phyloP scores from a whole-genome alignment of 2,329 filamentous ascomycete species.

The Harringtonia lauricola region DNA sequence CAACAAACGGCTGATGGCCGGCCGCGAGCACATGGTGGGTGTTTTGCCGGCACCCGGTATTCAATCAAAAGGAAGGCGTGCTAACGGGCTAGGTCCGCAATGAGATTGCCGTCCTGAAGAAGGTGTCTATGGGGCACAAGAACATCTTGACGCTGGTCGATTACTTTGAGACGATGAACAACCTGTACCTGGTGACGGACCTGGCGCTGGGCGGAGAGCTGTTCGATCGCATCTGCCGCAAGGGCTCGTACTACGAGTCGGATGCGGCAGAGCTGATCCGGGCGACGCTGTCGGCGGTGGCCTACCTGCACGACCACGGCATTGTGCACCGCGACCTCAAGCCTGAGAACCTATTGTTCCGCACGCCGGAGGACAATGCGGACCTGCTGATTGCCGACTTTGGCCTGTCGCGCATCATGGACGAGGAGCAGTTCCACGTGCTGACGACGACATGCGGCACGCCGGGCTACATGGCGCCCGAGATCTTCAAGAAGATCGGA shows the following conservation, averaged over 20 bases:
- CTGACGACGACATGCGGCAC: slow-evolving; percentile 96
- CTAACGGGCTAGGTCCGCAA: slow-evolving; percentile 64
- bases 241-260: slow-evolving; percentile 96
- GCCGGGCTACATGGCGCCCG: slow-evolving; percentile 96
- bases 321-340: slow-evolving; percentile 98
- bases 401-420: slow-evolving; percentile 92
- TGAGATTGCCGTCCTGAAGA: slow-evolving; percentile 94
- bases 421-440: slow-evolving; percentile 96
- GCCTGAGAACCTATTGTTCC: slow-evolving; percentile 92
- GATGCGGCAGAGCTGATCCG: slow-evolving; percentile 93
- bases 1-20: slow-evolving; percentile 96
- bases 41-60: background rate
- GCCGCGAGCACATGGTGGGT: slow-evolving; percentile 90
- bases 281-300: slow-evolving; percentile 90
- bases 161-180: slow-evolving; percentile 99
- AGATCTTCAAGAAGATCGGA: slow-evolving; percentile 98
- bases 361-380: slow-evolving; percentile 94
- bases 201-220: slow-evolving; percentile 92
- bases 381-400: slow-evolving; percentile 97
- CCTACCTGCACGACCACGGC: slow-evolving; percentile 95
- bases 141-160: slow-evolving; percentile 97
- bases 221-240: slow-evolving; percentile 96
- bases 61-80: too few relatives aligned
- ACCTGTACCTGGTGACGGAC: slow-evolving; percentile 95
- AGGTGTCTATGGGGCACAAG: slow-evolving; percentile 97